These are phyloP conservation scores for Capronia epimyces DNA, from an alignment of 2,329 filamentous ascomycete species.

Conservation along the genomic window DNA sequence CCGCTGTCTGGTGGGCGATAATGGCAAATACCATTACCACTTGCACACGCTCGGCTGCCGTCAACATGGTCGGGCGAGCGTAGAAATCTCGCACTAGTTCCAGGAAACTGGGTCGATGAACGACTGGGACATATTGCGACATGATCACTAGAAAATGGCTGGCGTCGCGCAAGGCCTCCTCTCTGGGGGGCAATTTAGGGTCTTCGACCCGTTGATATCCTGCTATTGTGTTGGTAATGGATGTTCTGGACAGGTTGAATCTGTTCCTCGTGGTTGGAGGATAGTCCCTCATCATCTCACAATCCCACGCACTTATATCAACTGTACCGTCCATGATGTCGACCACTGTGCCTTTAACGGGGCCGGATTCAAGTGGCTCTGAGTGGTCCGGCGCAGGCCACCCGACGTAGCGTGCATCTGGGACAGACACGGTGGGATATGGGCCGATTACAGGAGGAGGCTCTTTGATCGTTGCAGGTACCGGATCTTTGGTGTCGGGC, in stretches of 20 bases:
- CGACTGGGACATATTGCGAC: conserved; percentile 65
- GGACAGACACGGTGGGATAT: conserved; percentile 9
- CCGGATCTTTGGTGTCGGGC: conserved; percentile 1
- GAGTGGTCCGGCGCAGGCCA: conserved; percentile 23
- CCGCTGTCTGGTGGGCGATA: conserved; percentile 71
- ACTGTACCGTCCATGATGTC: conserved; percentile 68
- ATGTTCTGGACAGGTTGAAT: conserved; percentile 67
- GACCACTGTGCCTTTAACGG: conserved; percentile 65
- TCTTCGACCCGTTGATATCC: conserved; percentile 52
- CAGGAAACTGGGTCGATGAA: conserved; percentile 73
- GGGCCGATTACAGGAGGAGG: neutral
- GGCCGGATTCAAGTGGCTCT: conserved; percentile 18
- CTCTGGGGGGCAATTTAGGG: conserved; percentile 57
- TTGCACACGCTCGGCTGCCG: conserved; percentile 60
- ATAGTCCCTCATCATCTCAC: conserved; percentile 52
- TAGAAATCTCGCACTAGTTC: conserved; percentile 66
- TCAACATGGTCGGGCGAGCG: conserved; percentile 58
- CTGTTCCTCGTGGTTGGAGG: conserved; percentile 42
- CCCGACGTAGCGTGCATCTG: conserved; percentile 25
- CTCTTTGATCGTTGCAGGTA: conserved; percentile 7
- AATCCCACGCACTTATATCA: conserved; percentile 68
- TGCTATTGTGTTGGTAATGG: conserved; percentile 61
- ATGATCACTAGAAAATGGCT: conserved; percentile 71
- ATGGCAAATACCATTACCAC: conserved; percentile 75
- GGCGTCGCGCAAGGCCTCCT: conserved; percentile 62